Conservation (phyloP, 2,329 filamentous ascomycete genomes). For the Sporothrix pseudoabietina region DNA sequence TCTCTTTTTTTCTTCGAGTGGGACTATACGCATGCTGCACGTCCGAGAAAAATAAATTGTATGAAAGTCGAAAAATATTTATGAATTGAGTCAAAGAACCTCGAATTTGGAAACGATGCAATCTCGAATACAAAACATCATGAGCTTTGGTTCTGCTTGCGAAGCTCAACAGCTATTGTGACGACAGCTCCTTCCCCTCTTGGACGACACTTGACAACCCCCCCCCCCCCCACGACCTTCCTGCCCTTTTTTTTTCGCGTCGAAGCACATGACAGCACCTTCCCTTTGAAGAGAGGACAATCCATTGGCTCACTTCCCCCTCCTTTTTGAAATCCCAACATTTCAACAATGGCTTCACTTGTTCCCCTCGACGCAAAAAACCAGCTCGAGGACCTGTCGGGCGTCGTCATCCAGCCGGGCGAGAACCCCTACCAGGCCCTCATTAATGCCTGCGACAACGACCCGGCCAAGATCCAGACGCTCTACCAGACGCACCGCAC, state of each 20-base stretch:
- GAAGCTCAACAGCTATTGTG: neutral
- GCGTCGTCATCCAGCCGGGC: conserved; percentile 51
- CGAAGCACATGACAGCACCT: neutral
- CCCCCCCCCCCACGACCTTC: neutral
- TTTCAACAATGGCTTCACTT: conserved; percentile 34
- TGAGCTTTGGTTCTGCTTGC: conserved; percentile 7
- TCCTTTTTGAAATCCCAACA: neutral
- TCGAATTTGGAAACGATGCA: neutral
- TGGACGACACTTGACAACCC: neutral
- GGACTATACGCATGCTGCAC: neutral
- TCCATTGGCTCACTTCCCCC: neutral
- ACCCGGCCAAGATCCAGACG: conserved; percentile 68
- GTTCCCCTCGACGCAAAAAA: conserved; percentile 50
- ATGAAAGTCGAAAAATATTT: neutral
- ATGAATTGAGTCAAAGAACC: neutral
- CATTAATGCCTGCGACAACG: conserved; percentile 66
- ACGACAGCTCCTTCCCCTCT: neutral
- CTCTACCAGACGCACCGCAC: conserved; percentile 74
- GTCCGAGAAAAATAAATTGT: neutral
- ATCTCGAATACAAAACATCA: neutral
- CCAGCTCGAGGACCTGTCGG: conserved; percentile 59
- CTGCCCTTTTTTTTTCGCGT: neutral
- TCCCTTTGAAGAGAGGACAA: too few species aligned
- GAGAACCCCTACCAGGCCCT: conserved; percentile 78
- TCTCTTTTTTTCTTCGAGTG: neutral